These are phyloP conservation scores for Diutina sp. DNA, from an alignment of 1,139 yeast genomes.

Conservation along the genomic window DNA sequence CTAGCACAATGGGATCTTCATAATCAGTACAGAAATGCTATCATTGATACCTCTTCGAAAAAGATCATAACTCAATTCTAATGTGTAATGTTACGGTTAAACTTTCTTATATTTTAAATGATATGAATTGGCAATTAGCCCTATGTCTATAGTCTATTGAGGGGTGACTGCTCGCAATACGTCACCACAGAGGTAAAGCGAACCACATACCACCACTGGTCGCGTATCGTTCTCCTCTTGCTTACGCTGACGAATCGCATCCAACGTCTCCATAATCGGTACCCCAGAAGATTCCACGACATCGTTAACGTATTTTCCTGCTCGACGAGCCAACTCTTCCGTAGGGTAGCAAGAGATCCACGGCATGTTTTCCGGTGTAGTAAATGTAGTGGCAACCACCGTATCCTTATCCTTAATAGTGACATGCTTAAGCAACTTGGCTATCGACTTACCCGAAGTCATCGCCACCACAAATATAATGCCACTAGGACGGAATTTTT, in stretches of 20 bases:
- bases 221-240: slow-evolving; percentile 13
- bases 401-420: slow-evolving; percentile 32
- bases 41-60: no score
- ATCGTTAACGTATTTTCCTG: slow-evolving; percentile 14
- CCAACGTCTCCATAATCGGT: slow-evolving; percentile 11
- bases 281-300: slow-evolving; percentile 7
- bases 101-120: no score
- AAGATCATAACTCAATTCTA: no score
- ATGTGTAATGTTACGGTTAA: no score
- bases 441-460: slow-evolving; percentile 58
- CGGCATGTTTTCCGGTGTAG: slow-evolving; percentile 78
- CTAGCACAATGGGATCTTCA: no score
- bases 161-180: not conserved
- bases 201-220: slow-evolving; percentile 61
- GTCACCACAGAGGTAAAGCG: slow-evolving; percentile 66
- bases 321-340: slow-evolving; percentile 19
- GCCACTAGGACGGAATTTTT: slow-evolving; percentile 11
- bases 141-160: not conserved
- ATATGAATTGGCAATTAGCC: no score
- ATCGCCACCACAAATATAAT: slow-evolving; percentile 60
- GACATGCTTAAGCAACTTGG: slow-evolving; percentile 38
- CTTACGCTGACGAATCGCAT: slow-evolving; percentile 5
- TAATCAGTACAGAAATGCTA: no score
- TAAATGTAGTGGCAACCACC: slow-evolving; percentile 51
- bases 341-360: slow-evolving; percentile 56